phyloP scores from a whole-genome alignment of 2,329 filamentous ascomycete genomes.

The Pseudocercospora crystallina region DNA sequence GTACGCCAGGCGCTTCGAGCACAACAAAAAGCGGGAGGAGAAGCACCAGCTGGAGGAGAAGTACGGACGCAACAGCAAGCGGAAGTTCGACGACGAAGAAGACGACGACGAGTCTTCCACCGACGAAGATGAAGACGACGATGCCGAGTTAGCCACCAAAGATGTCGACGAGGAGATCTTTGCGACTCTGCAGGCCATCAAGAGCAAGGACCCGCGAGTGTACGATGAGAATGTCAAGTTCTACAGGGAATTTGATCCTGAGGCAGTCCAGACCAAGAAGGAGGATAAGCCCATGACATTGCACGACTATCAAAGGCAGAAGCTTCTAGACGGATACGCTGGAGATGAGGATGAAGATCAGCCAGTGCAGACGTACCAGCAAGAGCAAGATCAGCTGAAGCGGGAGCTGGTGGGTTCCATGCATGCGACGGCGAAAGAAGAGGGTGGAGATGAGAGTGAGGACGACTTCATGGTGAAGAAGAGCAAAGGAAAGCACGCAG shows the following conservation, averaged over 20 bases:
- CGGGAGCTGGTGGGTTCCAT: conserved; percentile 76
- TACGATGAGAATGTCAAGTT: conserved; percentile 81
- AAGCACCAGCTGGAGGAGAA: conserved; percentile 82
- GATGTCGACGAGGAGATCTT: conserved; percentile 83
- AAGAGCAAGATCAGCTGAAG: conserved; percentile 86
- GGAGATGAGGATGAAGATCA: conserved; percentile 55
- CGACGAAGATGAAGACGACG: conserved; percentile 82
- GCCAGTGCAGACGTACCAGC: conserved; percentile 69
- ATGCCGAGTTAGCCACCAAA: conserved; percentile 81
- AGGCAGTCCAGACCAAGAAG: conserved; percentile 38
- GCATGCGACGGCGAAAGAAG: conserved; percentile 59
- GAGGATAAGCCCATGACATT: conserved; percentile 83
- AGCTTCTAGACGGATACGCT: conserved; percentile 73
- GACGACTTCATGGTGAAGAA: conserved; percentile 77
- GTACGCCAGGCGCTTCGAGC: conserved; percentile 84
- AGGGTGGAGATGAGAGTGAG: conserved; percentile 55
- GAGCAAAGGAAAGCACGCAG: conserved; percentile 43
- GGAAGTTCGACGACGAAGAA: conserved; percentile 45
- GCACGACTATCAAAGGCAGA: conserved; percentile 87
- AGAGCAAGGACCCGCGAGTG: conserved; percentile 84
- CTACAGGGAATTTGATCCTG: conserved; percentile 66
- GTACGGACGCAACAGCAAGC: conserved; percentile 45
- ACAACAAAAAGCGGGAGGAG: conserved; percentile 97
- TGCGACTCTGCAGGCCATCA: conserved; percentile 82
- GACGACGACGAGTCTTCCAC: conserved; percentile 67